phyloP scores from a whole-genome alignment of 371 early-diverging fungal genomes.

The Rhizopus sp. region DNA sequence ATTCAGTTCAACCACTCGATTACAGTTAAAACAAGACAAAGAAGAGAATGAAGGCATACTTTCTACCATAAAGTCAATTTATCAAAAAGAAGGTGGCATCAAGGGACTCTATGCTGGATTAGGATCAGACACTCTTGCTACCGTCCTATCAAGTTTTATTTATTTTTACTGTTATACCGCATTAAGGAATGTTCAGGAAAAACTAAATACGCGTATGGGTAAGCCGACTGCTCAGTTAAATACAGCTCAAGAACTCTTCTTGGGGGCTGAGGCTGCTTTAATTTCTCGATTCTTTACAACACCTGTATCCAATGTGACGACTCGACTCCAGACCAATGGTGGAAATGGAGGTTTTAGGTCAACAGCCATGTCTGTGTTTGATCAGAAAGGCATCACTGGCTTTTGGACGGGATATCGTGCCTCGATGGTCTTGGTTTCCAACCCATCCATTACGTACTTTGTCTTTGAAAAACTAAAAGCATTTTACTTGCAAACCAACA shows the following conservation, averaged over 20 bases:
- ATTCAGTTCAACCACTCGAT: conserved; percentile 42
- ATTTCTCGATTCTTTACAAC: conserved; percentile 62
- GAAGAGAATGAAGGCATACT: conserved; percentile 30
- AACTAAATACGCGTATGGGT: conserved; percentile 41
- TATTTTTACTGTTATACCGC: conserved; percentile 65
- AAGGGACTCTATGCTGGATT: conserved; percentile 57
- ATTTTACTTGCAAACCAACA: conserved; percentile 30
- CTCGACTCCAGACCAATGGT: conserved; percentile 56
- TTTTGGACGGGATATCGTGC: conserved; percentile 68
- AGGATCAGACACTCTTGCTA: conserved; percentile 58
- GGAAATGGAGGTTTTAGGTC: conserved; percentile 20
- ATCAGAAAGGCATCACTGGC: conserved; percentile 53
- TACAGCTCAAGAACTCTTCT: conserved; percentile 57
- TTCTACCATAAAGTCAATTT: conserved; percentile 48
- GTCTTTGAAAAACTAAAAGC: conserved; percentile 59
- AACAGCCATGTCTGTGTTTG: conserved; percentile 38
- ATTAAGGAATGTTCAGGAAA: conserved; percentile 58
- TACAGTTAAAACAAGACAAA: conserved; percentile 34
- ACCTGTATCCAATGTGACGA: conserved; percentile 61
- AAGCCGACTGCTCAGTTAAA: conserved; percentile 45
- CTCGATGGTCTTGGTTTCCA: conserved; percentile 57
- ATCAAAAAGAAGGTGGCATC: conserved; percentile 55
- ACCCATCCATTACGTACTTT: conserved; percentile 67
- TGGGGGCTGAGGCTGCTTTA: conserved; percentile 64
- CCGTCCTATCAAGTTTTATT: conserved; percentile 61